Evolutionary conservation across 257 asterid species (phyloP), one percentile per base, ranked within the genome.

Genomic region (Jacaranda copaia): DNA sequence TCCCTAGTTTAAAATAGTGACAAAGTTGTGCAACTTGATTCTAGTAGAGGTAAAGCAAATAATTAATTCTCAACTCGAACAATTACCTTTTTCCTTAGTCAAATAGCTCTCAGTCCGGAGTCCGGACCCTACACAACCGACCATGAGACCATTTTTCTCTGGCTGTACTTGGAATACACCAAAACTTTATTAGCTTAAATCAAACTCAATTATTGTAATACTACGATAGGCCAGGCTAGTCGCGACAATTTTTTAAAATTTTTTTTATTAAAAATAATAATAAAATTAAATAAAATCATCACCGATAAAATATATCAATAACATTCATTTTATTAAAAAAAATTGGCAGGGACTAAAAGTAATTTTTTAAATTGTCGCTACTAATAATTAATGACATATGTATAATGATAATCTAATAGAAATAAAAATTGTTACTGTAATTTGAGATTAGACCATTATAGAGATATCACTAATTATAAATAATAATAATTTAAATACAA

Each of bases 101-200:
- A 78, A 78, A 66, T 61, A 10, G 74, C 68, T 52, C 39, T 42
- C 16, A 4, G 40, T 38, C 51, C 15, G 25, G 72, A 4, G 40
- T 38, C 51, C 15, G 25, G 72, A 51, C 68, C 77, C 81, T 43
- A 78, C 82, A 70, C 49, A 71, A 71, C 77, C 82, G 82, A 53
- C 78, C 82, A 52, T 16, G 13, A 49, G 13, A 38, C 67, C 63
- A 14, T 78, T 78, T 78, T 16, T 49, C 16, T 19, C 46, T 39
- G 19, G 48, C 14, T 48, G 46, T 45, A 61, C 52, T 48, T 59
- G 49, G 39, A 49, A 48, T 38, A 70, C 48, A 51, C 70, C 72
- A 77, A 59, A 42, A 32, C 63, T 57, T 45, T 43, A n/a, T 43
- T 19, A 59, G n/a, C 12, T 61, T 56, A 73, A 57, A 58, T 36